Evolutionary conservation across 169 alveolate species (phyloP), one percentile per base, ranked within the genome.

Genomic region (Plasmodium billcollinsi): DNA sequence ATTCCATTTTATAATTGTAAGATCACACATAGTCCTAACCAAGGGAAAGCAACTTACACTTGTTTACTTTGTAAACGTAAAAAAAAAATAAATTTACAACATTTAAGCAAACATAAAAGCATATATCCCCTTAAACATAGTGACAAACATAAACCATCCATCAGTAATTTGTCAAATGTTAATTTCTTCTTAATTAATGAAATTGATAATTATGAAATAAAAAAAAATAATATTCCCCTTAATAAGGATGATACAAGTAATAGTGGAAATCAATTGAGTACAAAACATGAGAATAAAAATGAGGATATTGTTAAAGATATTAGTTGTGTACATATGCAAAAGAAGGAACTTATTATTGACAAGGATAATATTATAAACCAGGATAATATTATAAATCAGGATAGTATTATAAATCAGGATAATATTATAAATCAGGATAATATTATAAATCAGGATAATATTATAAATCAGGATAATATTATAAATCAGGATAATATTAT

Each of bases 1-100:
- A 83, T 83, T 20, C 91, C 91, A 26, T 83, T 83, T 83, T 83
- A 83, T 52, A 83, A 83, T 29, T 83, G 91, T 18, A 70, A 83
- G 45, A 56, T 83, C 2, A 83, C 20, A 20, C 29, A 83, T 1
- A 1, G 9, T n/a, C 54, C 2, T 9, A 21, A 58, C 12, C 69
- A 83, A 21, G 70, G 70, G 21, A 11, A 6, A 26, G 45, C 67
- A n/a, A 20, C 26, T 20, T 83, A 67, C 18, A 69, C 47, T 20
- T 83, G 91, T 29, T 45, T 56, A n/a, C 39, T 83, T 26, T 83
- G 91, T 63, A 83, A 83, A 49, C 61, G 21, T 56, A 83, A 83
- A 15, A 83, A 43, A 83, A 45, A 20, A 29, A 18, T 43, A 24
- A 69, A 58, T 43, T 24, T 58, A 83, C 33, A 62, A 62, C 12